Evolutionary conservation across 108 stramenopile genomes (phyloP), one percentile per base, ranked within the genome.

Genomic region (Fistulifera pelliculosa): DNA sequence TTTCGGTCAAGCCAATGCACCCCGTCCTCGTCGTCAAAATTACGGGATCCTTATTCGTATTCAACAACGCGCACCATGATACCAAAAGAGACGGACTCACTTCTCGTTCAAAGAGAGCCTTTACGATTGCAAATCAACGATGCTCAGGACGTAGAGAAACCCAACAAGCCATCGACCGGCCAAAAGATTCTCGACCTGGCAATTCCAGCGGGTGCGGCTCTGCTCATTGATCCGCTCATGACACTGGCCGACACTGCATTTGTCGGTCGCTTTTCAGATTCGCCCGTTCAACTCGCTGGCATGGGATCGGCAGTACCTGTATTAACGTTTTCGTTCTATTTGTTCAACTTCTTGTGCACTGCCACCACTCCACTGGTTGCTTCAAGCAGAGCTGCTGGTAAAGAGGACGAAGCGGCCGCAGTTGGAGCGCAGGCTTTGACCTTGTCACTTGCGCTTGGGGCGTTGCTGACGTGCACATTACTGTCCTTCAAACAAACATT

Each of bases 191-290:
- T 91, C 16, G 53, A 63, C 10, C 62, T 92, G 11, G 81, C 90
- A 18, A 48, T 87, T 10, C 90, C 90, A 16, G 85, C 90, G 2
- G 54, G 83, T 16, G 75, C 74, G 5, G 80, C 79, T 1, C 47
- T 92, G 14, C 49, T 86, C 23, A 83, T 92, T 54, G 85, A 92
- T 63, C 90, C 90, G 8, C 47, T 92, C 16, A 80, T 92, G 82
- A 85, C 90, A 4, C 52, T 92, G 17, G 82, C 80, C 13, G 90
- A 92, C 49, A 92, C 90, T 1, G 85, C 79, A 28, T 87, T 92
- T 58, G 83, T 92, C 11, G 90, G 90, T 26, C 60, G 81, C 17
- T 81, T 65, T 42, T 65, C 75, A 10, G 68, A 80, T 2, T 68
- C 70, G 31, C 61, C 65, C 50, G 71, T 81, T 1, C 73, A 69